Evolutionary conservation across 73 alveolate genomes (phyloP).

Genomic region (Uronychia setigera): DNA sequence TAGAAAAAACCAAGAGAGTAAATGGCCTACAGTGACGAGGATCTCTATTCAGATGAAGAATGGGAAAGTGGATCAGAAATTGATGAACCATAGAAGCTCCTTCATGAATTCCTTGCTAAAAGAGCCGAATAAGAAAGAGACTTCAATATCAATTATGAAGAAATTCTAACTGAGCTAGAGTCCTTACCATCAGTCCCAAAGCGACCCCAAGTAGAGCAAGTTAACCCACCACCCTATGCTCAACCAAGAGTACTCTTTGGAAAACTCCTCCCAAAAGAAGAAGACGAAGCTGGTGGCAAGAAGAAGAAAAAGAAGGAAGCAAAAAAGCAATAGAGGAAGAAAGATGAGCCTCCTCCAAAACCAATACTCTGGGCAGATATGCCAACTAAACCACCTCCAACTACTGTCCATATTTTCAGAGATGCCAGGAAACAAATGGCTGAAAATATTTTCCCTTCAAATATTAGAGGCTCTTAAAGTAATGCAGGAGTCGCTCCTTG

Average conservation of each 20-base stretch:
- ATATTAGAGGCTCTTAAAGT: slow-evolving; percentile 64
- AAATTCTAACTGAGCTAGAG: slow-evolving; percentile 60
- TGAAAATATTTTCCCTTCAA: slow-evolving; percentile 69
- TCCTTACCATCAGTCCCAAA: slow-evolving; percentile 81
- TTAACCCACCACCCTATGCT: slow-evolving; percentile 84
- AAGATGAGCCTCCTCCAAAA: slow-evolving; percentile 83
- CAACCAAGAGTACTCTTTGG: slow-evolving; percentile 64
- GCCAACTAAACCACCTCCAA: slow-evolving; percentile 51
- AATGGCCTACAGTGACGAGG: slow-evolving; percentile 8
- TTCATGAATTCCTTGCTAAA: slow-evolving; percentile 34
- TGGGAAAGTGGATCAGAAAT: background rate
- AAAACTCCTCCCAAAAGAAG: slow-evolving; percentile 65
- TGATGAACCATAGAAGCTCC: background rate
- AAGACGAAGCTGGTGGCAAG: slow-evolving; percentile 48
- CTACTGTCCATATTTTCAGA: slow-evolving; percentile 54
- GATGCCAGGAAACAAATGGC: slow-evolving; percentile 62
- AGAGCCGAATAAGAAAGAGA: slow-evolving; percentile 62
- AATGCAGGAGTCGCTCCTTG: slow-evolving; percentile 90
- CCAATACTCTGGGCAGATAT: slow-evolving; percentile 74
- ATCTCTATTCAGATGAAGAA: slow-evolving; percentile 6
- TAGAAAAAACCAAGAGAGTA: background rate
- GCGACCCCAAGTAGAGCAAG: slow-evolving; percentile 66
- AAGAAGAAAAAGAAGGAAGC: slow-evolving; percentile 61
- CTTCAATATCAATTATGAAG: slow-evolving; percentile 57
- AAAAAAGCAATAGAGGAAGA: slow-evolving; percentile 64